A percentile compares a stretch with the other conserved stretches of the same genome.
phyloP scores from a whole-genome alignment of 2,329 filamentous ascomycete genomes.

The Rhynchosporium agropyri region DNA sequence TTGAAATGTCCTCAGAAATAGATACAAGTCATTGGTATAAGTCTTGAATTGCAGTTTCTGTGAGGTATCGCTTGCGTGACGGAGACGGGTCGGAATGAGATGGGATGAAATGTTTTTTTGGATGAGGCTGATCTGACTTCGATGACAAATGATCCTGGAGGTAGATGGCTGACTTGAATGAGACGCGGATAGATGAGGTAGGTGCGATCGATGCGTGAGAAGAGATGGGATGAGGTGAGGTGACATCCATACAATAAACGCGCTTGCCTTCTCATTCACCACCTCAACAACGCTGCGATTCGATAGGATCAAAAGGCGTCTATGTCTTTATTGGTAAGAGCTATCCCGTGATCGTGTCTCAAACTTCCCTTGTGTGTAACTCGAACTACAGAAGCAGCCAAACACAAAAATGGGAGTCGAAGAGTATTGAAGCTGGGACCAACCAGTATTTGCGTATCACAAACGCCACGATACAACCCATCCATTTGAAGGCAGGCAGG shows the following conservation, averaged over 20 bases:
- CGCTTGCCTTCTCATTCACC: conserved; percentile 10
- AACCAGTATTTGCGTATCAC: too few species aligned
- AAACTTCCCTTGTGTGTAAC: too few species aligned
- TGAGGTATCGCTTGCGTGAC: conserved; percentile 9
- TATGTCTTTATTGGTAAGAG: background rate
- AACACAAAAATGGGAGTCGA: too few species aligned
- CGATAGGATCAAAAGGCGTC: background rate
- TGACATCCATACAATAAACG: conserved; percentile 4
- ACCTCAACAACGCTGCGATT: background rate
- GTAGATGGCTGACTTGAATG: background rate
- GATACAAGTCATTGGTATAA: background rate
- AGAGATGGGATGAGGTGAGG: background rate
- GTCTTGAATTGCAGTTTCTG: background rate
- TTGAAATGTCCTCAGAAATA: conserved; percentile 11
- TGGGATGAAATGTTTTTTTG: background rate
- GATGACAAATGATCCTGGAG: too few species aligned
- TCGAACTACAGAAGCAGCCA: too few species aligned
- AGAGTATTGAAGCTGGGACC: too few species aligned
- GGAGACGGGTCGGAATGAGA: conserved; percentile 6
- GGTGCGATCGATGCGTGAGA: conserved; percentile 1
- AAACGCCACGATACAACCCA: too few species aligned
- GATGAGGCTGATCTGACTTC: conserved; percentile 9
- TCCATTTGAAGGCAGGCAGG: too few species aligned
- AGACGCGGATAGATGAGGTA: conserved; percentile 12
- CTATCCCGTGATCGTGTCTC: background rate